Evolutionary conservation across 805 yeast genomes (phyloP).

Genomic region (Sporopachydermia lactativora): DNA sequence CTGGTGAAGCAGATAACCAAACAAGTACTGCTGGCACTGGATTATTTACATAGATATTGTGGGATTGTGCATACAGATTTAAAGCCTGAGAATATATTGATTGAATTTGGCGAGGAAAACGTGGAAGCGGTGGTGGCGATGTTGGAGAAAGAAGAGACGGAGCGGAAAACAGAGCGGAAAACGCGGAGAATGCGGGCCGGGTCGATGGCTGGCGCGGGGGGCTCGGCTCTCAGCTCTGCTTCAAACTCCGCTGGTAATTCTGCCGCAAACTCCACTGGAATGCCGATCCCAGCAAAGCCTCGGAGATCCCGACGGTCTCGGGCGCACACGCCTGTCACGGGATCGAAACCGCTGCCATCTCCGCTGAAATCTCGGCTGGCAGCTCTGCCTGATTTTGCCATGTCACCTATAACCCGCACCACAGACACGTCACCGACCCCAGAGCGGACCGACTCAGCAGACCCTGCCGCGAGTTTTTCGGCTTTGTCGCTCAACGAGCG

Average conservation of each 20-base stretch:
- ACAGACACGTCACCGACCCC: conserved; percentile 18
- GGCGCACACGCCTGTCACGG: conserved; percentile 67
- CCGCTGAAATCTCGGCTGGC: conserved; percentile 45
- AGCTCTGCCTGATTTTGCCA: conserved; percentile 14
- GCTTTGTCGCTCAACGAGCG: neutral
- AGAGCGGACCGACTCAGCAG: conserved; percentile 6
- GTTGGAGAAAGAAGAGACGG: conserved; percentile 48
- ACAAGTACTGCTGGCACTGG: conserved; percentile 60
- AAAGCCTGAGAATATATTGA: conserved; percentile 63
- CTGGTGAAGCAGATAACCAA: conserved; percentile 73
- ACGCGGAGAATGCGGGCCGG: conserved; percentile 3
- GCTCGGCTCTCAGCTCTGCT: no score
- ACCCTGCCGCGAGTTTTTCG: neutral
- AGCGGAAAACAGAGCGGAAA: conserved; percentile 6
- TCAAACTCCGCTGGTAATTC: neutral
- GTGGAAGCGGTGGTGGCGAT: conserved; percentile 62
- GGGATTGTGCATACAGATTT: conserved; percentile 66
- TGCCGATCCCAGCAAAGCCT: neutral
- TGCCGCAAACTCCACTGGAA: neutral
- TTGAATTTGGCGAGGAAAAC: conserved; percentile 53
- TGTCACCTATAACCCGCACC: conserved; percentile 15
- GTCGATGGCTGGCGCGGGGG: conserved; percentile 9
- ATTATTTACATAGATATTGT: conserved; percentile 55
- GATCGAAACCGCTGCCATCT: conserved; percentile 87
- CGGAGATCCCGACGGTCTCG: conserved; percentile 34